phyloP scores from a whole-genome alignment of 179 eudicot genomes.

The Spinacia oleracea region DNA sequence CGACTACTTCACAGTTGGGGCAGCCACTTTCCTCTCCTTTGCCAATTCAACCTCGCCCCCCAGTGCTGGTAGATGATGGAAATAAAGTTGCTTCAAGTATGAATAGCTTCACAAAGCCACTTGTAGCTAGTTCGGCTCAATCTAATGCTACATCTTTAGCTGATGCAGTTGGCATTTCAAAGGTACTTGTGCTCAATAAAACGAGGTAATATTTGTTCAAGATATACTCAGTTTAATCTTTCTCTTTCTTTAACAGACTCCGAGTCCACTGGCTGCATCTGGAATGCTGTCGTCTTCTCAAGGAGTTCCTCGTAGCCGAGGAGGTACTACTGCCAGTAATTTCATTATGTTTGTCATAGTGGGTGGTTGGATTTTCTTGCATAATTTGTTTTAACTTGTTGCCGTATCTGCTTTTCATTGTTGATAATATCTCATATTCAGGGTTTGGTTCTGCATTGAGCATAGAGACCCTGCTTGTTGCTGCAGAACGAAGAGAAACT shows the following conservation, averaged over 20 bases:
- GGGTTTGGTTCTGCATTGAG: slow-evolving; percentile 96
- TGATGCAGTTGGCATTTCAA: slow-evolving; percentile 48
- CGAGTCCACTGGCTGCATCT: slow-evolving; percentile 51
- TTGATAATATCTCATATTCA: slow-evolving; percentile 28
- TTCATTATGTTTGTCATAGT: slow-evolving; percentile 14
- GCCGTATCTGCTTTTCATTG: background rate
- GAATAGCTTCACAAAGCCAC: slow-evolving; percentile 56
- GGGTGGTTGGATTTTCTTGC: background rate
- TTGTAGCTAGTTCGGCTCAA: slow-evolving; percentile 44
- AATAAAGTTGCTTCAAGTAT: slow-evolving; percentile 43
- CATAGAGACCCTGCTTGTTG: slow-evolving; percentile 97
- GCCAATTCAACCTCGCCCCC: slow-evolving; percentile 57
- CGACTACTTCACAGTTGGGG: slow-evolving; percentile 45
- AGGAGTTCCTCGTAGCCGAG: slow-evolving; percentile 63
- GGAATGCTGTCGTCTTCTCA: slow-evolving; percentile 61
- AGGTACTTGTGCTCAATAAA: slow-evolving; percentile 40
- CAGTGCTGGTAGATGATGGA: slow-evolving; percentile 54
- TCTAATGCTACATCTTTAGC: slow-evolving; percentile 39
- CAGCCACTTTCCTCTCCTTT: slow-evolving; percentile 55
- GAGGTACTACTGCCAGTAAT: slow-evolving; percentile 70
- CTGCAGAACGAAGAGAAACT: slow-evolving; percentile 93
- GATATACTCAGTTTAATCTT: background rate
- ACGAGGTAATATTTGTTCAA: background rate
- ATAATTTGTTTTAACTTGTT: background rate
- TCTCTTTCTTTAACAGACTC: slow-evolving; percentile 33